Base-by-base conservation (phyloP, 371 early-diverging fungal genomes). In the Circinella minor region DNA sequence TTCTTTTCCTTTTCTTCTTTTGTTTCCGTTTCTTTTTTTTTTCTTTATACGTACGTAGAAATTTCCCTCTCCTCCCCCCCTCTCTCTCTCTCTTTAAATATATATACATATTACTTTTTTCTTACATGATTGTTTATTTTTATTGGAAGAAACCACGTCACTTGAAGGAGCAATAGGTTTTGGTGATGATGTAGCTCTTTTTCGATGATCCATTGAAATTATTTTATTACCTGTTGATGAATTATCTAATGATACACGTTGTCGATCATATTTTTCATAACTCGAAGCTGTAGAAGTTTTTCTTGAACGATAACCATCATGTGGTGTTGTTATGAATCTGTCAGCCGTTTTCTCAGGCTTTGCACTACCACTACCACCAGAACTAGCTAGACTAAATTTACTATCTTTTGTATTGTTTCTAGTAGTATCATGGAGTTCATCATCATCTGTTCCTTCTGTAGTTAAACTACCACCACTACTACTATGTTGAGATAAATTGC, bases 341-440 rank as follows among this genome's bases (percentile, higher is more conserved):
- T 62, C 62, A 62, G 62, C 62, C 39, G 38, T 62, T 62, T 62
- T 62, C 62, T 62, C 62, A 62, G 62, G 47, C 62, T 18, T 37
- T 18, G 13, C 60, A 13, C 36, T 27, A 37, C 60, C 27, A 60
- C 34, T 60, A 13, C 27, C 6, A 60, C 60, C 18, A 17, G 27
- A 27, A 27, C 27, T 27, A 27, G 27, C 27, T 27, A 17, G 57
- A 39, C 62, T 62, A 1, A 62, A 62, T 39, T 62, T 62, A 20
- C 62, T 62, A 62, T 62, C 62, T 36, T 61, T 36, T 18, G 61
- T 2, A n/a, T 14, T 61, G 61, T 4, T 57, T 10, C 15, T 57
- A 1, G 61, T 10, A 61, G 36, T n/a, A 0, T 61, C 37, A n/a
- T 61, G 11, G 18, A 18, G 38, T 18, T 62, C 62, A 13, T 62